A percentile compares a stretch with the other conserved stretches of the same genome.
Conservation (phyloP, 176 grass and related monocot species). For the Phoenix dactylifera region DNA sequence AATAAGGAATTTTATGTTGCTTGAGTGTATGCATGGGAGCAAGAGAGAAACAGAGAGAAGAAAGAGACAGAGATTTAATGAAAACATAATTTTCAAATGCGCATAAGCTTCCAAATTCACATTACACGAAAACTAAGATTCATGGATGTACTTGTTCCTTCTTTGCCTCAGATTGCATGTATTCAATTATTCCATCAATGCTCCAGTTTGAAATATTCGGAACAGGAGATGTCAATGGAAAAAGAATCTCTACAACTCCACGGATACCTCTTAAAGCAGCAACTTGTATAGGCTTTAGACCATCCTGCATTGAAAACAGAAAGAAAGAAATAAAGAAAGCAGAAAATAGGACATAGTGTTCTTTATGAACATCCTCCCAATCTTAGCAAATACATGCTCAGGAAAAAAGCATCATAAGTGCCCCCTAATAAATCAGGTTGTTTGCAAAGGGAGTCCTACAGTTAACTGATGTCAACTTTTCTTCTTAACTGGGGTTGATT, state of each 20-base stretch:
- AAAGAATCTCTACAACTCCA: conserved; percentile 60
- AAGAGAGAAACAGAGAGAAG: background rate
- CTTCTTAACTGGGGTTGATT: too few relatives aligned
- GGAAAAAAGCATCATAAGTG: too few relatives aligned
- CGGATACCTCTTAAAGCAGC: conserved; percentile 66
- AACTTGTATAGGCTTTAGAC: conserved; percentile 75
- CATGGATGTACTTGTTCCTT: conserved; percentile 51
- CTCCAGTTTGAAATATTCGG: conserved; percentile 58
- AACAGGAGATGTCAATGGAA: conserved; percentile 62
- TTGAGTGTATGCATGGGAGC: background rate
- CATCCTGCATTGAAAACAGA: conserved; percentile 43
- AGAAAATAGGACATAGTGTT: background rate
- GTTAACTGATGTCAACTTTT: too few relatives aligned
- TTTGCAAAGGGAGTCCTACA: too few relatives aligned
- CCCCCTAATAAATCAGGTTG: too few relatives aligned
- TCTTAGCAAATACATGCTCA: too few relatives aligned
- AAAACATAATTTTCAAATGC: too few relatives aligned
- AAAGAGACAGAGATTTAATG: too few relatives aligned
- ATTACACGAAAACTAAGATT: background rate
- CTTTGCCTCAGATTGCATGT: conserved; percentile 36
- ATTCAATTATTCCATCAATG: conserved; percentile 55
- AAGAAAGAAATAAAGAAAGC: background rate
- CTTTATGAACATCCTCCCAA: too few relatives aligned
- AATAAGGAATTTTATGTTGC: too few relatives aligned
- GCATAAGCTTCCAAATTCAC: background rate